Base-by-base conservation (phyloP, 176 grass and related monocot species). In the Miscanthus lutarioriparius region DNA sequence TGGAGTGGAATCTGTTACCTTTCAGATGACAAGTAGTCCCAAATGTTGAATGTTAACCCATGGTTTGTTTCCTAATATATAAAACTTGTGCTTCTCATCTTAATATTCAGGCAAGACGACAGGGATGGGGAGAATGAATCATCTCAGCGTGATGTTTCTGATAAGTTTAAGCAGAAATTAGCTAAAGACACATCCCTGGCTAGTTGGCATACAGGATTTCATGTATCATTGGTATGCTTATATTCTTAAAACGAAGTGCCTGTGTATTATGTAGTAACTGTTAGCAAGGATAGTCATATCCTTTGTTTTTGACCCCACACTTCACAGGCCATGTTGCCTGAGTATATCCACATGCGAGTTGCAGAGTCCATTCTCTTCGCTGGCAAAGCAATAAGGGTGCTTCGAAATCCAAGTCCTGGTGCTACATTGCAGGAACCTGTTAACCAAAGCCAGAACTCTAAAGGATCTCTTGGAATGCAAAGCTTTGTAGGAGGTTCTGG, bases 341-440 rank as follows among this genome's bases (percentile, higher is more conserved):
- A 96, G 67, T 99, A 99, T 91, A 89, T 96, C 86, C 86, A 96
- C 75, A 96, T 99, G 93, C 81, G 83, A 85, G 86, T 98, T 88
- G 96, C 93, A 66, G 91, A 98, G 90, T 98, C 93, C 64, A 95
- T 98, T 91, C 91, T 98, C 53, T 98, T 98, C 20, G 80, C 96
- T 80, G 96, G 96, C 53, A 98, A 98, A 95, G 96, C 96, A 78
- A 83, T 99, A 83, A 91, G 89, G 75, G 87, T 99, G 89, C 93
- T 99, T 82, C 84, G 88, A 79, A 96, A 99, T 77, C 93, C 93
- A 79, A 92, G 85, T 87, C 81, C 96, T 84, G 75, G 88, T 77
- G 86, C 91, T 76, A 94, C 70, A 78, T 80, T 95, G 82, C 88
- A 84, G 75, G 92, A 93, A 44, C 80, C 84, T n/a, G 47, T 79